These are phyloP conservation scores for Tuber indicum DNA, from an alignment of 495 filamentous ascomycete species.

Conservation along the genomic window DNA sequence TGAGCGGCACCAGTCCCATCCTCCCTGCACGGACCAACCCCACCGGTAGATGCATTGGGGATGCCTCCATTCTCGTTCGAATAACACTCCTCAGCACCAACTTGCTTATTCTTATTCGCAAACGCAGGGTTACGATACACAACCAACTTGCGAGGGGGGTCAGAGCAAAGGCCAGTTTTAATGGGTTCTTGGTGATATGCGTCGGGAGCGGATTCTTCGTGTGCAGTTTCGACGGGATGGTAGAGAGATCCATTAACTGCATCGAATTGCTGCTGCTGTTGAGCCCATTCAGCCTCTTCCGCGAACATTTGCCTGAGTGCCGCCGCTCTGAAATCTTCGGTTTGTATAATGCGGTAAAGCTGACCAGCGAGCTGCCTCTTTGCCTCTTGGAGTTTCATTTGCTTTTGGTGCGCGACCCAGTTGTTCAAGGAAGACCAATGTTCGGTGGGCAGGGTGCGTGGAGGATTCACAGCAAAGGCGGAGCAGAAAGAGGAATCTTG, in stretches of 20 bases:
- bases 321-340: neutral
- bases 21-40: neutral
- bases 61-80: neutral
- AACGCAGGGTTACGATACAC: neutral
- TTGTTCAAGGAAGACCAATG: neutral
- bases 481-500: neutral
- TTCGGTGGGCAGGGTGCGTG: neutral
- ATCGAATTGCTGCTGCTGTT: neutral
- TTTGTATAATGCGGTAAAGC: neutral
- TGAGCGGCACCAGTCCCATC: neutral
- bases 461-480: neutral
- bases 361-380: neutral
- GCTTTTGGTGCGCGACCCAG: neutral
- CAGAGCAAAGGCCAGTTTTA: neutral
- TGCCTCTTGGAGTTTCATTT: neutral
- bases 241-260: neutral
- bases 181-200: neutral
- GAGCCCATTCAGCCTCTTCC: neutral
- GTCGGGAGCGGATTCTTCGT: neutral
- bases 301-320: neutral
- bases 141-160: neutral
- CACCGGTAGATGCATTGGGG: neutral
- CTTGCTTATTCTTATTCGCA: neutral
- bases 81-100: neutral
- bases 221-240: neutral